Evolutionary conservation across 164 flowering plant species (phyloP).

Genomic region (Chimonanthus salicifolius): DNA sequence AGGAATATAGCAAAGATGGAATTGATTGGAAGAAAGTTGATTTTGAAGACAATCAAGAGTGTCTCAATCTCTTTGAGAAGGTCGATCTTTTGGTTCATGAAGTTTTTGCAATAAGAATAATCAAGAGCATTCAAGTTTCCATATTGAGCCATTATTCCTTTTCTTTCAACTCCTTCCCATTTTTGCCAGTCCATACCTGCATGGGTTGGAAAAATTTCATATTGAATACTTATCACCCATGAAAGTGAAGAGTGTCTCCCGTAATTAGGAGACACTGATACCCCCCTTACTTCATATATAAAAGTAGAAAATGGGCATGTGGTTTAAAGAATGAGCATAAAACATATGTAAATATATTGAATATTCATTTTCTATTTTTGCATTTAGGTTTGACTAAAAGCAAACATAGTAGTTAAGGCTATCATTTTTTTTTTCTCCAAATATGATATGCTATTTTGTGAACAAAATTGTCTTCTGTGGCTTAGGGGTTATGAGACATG

Average conservation of each 20-base stretch:
- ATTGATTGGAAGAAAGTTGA: conserved; percentile 74
- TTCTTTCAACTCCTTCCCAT: too few relatives aligned
- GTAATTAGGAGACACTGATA: too few relatives aligned
- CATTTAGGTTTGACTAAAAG: not conserved
- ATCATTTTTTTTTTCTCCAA: not conserved
- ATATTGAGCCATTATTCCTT: too few relatives aligned
- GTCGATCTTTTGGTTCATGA: conserved; percentile 25
- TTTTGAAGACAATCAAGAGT: conserved; percentile 85
- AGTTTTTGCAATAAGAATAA: too few relatives aligned
- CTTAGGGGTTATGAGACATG: not conserved
- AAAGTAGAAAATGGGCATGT: too few relatives aligned
- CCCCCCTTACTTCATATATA: too few relatives aligned
- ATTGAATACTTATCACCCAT: too few relatives aligned
- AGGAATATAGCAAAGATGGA: conserved; percentile 30
- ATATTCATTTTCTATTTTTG: not conserved
- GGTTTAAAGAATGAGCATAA: not conserved
- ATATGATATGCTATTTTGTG: not conserved
- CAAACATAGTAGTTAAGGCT: not conserved
- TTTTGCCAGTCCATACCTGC: too few relatives aligned
- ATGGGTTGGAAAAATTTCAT: too few relatives aligned
- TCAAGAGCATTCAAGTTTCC: too few relatives aligned
- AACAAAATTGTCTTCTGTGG: not conserved
- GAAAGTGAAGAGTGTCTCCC: too few relatives aligned
- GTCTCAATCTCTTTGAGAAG: conserved; percentile 87
- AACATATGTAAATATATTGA: too few relatives aligned